A percentile compares a stretch with the other conserved stretches of the same genome.
Evolutionary conservation across 176 grass and related monocot genomes (phyloP).

Genomic region (Aechmea fasciata): DNA sequence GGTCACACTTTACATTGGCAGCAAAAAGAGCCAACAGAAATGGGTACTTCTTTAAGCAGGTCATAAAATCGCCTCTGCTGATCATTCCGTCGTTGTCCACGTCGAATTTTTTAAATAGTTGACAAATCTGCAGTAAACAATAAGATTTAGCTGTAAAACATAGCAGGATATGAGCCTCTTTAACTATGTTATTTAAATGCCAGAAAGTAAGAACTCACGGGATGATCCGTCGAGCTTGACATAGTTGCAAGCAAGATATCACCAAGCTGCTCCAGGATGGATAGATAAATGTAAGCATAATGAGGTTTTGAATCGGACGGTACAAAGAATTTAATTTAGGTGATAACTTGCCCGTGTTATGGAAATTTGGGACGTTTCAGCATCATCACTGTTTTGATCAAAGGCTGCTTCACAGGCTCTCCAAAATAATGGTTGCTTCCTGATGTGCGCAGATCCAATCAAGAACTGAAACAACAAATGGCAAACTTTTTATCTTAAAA

Average conservation of each 20-base stretch:
- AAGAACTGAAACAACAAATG: slow-evolving; percentile 40
- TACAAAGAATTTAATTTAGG: neutral
- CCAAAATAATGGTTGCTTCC: slow-evolving; percentile 56
- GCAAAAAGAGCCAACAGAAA: slow-evolving; percentile 66
- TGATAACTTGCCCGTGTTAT: slow-evolving; percentile 13
- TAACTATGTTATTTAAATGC: neutral
- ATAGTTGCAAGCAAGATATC: slow-evolving; percentile 22
- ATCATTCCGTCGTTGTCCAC: slow-evolving; percentile 38
- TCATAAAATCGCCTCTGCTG: slow-evolving; percentile 59
- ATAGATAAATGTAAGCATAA: neutral
- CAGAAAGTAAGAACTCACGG: slow-evolving; percentile 9
- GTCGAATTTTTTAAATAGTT: slow-evolving; percentile 53
- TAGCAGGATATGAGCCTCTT: neutral
- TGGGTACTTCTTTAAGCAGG: slow-evolving; percentile 50
- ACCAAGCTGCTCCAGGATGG: slow-evolving; percentile 12
- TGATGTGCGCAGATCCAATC: slow-evolving; percentile 63
- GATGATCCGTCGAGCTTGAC: slow-evolving; percentile 3
- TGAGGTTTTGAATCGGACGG: neutral
- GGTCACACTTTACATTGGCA: slow-evolving; percentile 35
- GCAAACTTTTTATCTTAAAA: no score
- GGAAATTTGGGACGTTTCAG: slow-evolving; percentile 19
- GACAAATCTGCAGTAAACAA: slow-evolving; percentile 35
- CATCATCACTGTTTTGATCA: slow-evolving; percentile 32
- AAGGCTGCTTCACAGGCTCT: slow-evolving; percentile 48
- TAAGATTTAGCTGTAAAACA: no score